Conservation (phyloP, 345 rosid species). For the Salix koriyanagi region DNA sequence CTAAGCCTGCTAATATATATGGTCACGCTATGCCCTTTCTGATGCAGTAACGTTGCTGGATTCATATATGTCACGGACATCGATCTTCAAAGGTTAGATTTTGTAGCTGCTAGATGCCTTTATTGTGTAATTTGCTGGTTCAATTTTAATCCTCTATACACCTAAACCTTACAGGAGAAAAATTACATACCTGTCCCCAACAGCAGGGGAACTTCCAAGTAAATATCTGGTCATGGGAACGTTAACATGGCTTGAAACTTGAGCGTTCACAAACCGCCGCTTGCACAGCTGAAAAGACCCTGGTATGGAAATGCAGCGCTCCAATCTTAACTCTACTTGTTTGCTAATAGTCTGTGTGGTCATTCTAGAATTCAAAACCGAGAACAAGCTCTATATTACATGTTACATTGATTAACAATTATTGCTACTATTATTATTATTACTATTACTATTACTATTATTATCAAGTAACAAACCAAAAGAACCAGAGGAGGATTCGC, state of each 20-base stretch:
- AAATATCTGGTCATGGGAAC: slow-evolving; percentile 68
- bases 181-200: slow-evolving; percentile 61
- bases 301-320: too few species aligned
- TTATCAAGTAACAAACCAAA: too few species aligned
- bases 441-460: too few species aligned
- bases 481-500: too few species aligned
- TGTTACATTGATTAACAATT: too few species aligned
- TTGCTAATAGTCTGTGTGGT: too few species aligned
- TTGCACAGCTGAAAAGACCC: too few species aligned
- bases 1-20: not conserved
- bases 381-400: too few species aligned
- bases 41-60: slow-evolving; percentile 74
- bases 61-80: slow-evolving; percentile 71
- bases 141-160: not conserved
- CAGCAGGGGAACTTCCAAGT: slow-evolving; percentile 65
- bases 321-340: too few species aligned
- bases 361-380: too few species aligned
- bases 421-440: too few species aligned
- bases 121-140: not conserved
- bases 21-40: not conserved
- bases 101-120: not conserved
- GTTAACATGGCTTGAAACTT: slow-evolving; percentile 72
- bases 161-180: slow-evolving; percentile 47
- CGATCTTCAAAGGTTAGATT: slow-evolving; percentile 51
- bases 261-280: not conserved